These are phyloP conservation scores for Populus hybrid DNA, from an alignment of 441 rosid genomes.

Conservation along the genomic window DNA sequence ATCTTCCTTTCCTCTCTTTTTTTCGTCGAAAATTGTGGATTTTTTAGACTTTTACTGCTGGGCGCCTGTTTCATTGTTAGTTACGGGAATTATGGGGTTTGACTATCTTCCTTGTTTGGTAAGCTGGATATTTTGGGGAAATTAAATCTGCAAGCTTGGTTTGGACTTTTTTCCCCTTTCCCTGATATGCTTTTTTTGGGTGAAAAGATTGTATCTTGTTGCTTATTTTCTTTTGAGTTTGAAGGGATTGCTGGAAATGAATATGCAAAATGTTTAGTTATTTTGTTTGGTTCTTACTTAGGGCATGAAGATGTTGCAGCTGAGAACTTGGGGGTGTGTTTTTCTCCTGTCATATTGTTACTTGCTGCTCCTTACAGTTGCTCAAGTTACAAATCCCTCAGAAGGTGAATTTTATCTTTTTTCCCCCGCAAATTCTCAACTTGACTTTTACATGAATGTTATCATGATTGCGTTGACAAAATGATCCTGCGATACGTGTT, in stretches of 20 bases:
- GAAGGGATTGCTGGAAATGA: background rate
- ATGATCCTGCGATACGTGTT: background rate
- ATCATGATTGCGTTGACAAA: background rate
- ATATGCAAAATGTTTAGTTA: background rate
- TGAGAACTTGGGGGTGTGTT: slow-evolving; percentile 19
- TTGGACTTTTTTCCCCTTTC: background rate
- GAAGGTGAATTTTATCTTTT: slow-evolving; percentile 38
- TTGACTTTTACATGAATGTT: background rate
- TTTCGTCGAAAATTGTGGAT: background rate
- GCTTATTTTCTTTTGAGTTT: background rate
- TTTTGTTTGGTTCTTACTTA: slow-evolving; percentile 14
- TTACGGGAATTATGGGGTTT: background rate
- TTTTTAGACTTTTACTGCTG: background rate
- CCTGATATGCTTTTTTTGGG: background rate
- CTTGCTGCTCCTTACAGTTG: slow-evolving; percentile 36
- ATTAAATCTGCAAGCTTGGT: slow-evolving; percentile 1
- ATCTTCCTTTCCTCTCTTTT: background rate
- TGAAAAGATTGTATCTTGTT: background rate
- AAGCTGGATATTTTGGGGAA: background rate
- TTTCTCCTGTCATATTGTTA: slow-evolving; percentile 31
- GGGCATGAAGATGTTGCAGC: slow-evolving; percentile 35
- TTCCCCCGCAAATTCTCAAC: background rate
- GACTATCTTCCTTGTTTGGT: background rate
- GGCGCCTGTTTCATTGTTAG: background rate
- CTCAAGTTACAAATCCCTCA: slow-evolving; percentile 51